Evolutionary conservation across 2,329 filamentous ascomycete genomes (phyloP), one percentile per base, ranked within the genome.

Genomic region (Acephala macrosclerotiorum): DNA sequence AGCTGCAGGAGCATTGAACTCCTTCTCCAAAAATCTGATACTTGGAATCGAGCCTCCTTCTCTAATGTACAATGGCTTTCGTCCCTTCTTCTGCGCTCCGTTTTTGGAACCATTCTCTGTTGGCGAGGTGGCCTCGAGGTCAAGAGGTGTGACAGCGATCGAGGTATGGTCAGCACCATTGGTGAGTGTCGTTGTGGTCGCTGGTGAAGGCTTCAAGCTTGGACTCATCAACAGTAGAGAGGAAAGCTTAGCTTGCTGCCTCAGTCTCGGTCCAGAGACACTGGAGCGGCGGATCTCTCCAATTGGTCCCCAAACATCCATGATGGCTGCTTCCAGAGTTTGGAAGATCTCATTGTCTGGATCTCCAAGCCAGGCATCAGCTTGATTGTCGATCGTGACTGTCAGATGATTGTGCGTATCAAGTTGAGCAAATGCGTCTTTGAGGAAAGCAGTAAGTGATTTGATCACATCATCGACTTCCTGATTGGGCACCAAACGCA

Each of bases 21-120:
- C 93, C 80, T 97, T 97, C 78, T 98, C 95, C 42, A 98, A 77
- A 75, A 98, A 98, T 6, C 96, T 84, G 64, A 98, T 98, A 0
- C 93, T 93, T 0, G 96, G 96, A 71, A 99, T 99, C 0, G 92
- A 96, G 5, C 96, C 96, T 14, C 96, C 96, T 79, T 99, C 96
- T 11, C 96, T 88, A 71, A 99, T 99, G 77, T 97, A 98, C 3
- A 99, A 83, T 0, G 94, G 95, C 72, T 89, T 91, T 8, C 81
- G 78, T 12, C 75, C 75, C 57, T 68, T 73, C 2, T 63, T 64
- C 9, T n/a, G 14, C 3, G 40, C 55, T 5, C 53, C 53, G 22
- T 60, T 60, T 1, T 45, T 51, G 6, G 55, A 26, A 36, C 66
- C 51, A 38, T 60, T 61, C 1, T 26, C n/a, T 1, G 45, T 11